Conservation (phyloP, 495 filamentous ascomycete species). For the Podospora australis region DNA sequence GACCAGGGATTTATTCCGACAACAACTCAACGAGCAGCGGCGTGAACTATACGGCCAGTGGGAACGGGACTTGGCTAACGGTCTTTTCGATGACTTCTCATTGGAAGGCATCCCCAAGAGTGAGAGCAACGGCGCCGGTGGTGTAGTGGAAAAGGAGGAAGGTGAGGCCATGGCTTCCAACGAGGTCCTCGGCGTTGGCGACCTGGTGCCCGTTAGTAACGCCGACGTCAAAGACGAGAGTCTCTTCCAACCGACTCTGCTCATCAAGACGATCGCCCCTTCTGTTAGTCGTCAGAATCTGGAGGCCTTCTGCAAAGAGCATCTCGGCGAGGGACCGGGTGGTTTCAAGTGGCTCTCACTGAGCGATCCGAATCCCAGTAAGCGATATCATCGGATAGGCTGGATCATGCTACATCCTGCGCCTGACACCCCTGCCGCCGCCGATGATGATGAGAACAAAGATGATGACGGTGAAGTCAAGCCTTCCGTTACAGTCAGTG, state of each 20-base stretch:
- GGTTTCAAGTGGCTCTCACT: conserved; percentile 89
- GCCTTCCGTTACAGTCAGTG: conserved; percentile 36
- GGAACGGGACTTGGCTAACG: conserved; percentile 73
- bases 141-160: conserved; percentile 87
- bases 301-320: conserved; percentile 85
- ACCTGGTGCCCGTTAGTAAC: conserved; percentile 71
- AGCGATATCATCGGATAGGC: conserved; percentile 95
- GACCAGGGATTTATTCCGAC: conserved; percentile 60
- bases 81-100: conserved; percentile 88
- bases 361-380: conserved; percentile 92
- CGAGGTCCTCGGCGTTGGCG: conserved; percentile 86
- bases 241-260: conserved; percentile 75
- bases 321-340: conserved; percentile 77
- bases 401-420: conserved; percentile 93
- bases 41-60: conserved; percentile 70
- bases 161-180: conserved; percentile 83
- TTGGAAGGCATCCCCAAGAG: conserved; percentile 93
- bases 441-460: conserved; percentile 62
- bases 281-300: conserved; percentile 92
- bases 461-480: conserved; percentile 41
- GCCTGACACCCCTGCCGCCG: conserved; percentile 52
- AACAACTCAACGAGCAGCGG: conserved; percentile 67
- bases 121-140: conserved; percentile 81
- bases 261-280: conserved; percentile 97
- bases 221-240: conserved; percentile 80